These are phyloP conservation scores for Fraxinus cuspidata DNA, from an alignment of 257 asterid genomes.

Conservation along the genomic window DNA sequence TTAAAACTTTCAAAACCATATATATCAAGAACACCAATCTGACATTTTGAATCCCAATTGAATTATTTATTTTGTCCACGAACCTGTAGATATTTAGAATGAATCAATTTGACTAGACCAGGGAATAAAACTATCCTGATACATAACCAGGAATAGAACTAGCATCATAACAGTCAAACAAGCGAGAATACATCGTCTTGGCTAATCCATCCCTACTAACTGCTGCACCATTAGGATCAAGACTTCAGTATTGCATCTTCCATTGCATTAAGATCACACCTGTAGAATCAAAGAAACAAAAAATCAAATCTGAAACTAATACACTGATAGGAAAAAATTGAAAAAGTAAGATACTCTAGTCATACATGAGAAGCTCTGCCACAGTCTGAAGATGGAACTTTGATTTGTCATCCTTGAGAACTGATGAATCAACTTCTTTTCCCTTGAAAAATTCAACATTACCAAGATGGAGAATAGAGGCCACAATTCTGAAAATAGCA, in stretches of 20 bases:
- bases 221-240: slow-evolving; percentile 81
- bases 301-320: slow-evolving; percentile 24
- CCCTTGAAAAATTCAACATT: slow-evolving; percentile 81
- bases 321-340: slow-evolving; percentile 15
- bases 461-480: slow-evolving; percentile 93
- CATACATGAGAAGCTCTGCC: slow-evolving; percentile 94
- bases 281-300: slow-evolving; percentile 15
- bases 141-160: slow-evolving; percentile 19
- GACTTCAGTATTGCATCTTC: slow-evolving; percentile 95
- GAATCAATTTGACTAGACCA: too few relatives aligned
- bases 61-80: slow-evolving; percentile 87
- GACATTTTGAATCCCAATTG: slow-evolving; percentile 79
- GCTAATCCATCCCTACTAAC: slow-evolving; percentile 95
- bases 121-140: too few relatives aligned
- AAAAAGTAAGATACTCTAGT: slow-evolving; percentile 24
- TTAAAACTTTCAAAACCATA: slow-evolving; percentile 98
- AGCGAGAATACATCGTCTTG: slow-evolving; percentile 81
- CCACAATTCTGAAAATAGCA: slow-evolving; percentile 97
- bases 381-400: slow-evolving; percentile 80
- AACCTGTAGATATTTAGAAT: too few relatives aligned
- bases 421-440: slow-evolving; percentile 77
- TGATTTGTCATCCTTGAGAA: slow-evolving; percentile 85
- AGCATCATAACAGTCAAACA: slow-evolving; percentile 79
- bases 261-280: slow-evolving; percentile 75
- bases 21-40: slow-evolving; percentile 97